phyloP scores from a whole-genome alignment of 345 rosid species.

The Anacardium occidentale region DNA sequence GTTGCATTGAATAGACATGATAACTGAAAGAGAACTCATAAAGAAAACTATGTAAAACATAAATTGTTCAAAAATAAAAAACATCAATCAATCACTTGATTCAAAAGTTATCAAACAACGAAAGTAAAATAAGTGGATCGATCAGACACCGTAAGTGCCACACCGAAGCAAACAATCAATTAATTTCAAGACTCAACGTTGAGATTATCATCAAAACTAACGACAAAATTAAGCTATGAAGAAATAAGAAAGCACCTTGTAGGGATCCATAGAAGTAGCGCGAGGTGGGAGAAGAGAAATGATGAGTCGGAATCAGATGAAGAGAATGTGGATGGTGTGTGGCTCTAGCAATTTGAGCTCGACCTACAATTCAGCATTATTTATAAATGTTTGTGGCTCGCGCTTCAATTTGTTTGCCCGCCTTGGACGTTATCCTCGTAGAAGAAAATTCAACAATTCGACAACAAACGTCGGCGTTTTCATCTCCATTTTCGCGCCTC shows the following conservation, averaged over 20 bases:
- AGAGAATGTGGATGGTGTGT: background rate
- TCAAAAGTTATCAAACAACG: background rate
- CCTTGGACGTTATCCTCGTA: background rate
- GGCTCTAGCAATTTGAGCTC: background rate
- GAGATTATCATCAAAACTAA: background rate
- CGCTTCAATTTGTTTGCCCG: background rate
- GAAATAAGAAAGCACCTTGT: slow-evolving; percentile 21
- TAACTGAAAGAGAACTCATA: too few species aligned
- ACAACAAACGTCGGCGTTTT: background rate
- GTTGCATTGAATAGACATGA: too few species aligned
- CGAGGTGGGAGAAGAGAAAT: background rate
- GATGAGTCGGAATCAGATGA: background rate
- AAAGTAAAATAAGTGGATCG: too few species aligned
- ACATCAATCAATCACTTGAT: background rate
- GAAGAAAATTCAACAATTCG: background rate
- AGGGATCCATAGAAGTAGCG: slow-evolving; percentile 42
- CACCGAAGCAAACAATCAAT: background rate
- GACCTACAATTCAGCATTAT: background rate
- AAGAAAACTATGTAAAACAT: background rate
- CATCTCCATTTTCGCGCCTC: background rate
- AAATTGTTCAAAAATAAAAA: background rate
- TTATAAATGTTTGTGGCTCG: slow-evolving; percentile 24
- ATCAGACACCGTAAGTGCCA: background rate
- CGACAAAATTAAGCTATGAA: background rate
- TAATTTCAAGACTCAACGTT: background rate